phyloP scores from a whole-genome alignment of 2,329 filamentous ascomycete species.

The Raffaelea albimanens region DNA sequence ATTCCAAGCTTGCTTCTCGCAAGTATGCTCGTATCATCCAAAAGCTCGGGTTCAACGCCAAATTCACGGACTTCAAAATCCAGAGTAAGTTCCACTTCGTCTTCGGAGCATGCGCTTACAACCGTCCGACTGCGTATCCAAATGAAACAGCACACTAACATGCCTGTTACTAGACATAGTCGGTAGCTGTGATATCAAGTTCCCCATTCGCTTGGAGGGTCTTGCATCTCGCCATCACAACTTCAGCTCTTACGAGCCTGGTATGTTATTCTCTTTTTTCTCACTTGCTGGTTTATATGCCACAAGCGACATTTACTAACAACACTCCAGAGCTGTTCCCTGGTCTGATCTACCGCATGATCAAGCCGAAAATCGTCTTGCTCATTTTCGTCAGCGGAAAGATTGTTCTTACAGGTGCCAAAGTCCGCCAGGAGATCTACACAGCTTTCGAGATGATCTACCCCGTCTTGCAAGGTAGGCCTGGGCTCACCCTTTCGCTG shows the following conservation, averaged over 20 bases:
- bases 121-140: too few relatives aligned
- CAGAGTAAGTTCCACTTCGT: slow-evolving; percentile 45
- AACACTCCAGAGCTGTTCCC: slow-evolving; percentile 99
- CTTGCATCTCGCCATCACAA: slow-evolving; percentile 98
- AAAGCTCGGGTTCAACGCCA: slow-evolving; percentile 98
- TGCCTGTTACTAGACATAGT: slow-evolving; percentile 57
- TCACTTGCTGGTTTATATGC: not conserved
- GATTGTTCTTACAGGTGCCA: slow-evolving; percentile 95
- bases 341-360: slow-evolving; percentile 99
- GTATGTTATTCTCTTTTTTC: too few relatives aligned
- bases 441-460: slow-evolving; percentile 97
- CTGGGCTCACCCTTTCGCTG: not conserved
- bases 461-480: slow-evolving; percentile 80
- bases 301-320: too few relatives aligned
- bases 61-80: slow-evolving; percentile 99
- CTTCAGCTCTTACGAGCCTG: slow-evolving; percentile 97
- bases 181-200: slow-evolving; percentile 98
- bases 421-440: slow-evolving; percentile 97
- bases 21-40: slow-evolving; percentile 99
- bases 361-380: slow-evolving; percentile 99
- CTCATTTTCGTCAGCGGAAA: slow-evolving; percentile 97
- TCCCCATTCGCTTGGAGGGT: slow-evolving; percentile 94
- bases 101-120: not conserved
- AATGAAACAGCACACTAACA: not conserved
- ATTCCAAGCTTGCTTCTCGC: slow-evolving; percentile 90